Percentiles rank a stretch among this genome's conserved stretches.
Conservation (phyloP, 1,284 basidiomycete species). For the Leccinum angustisporum region DNA sequence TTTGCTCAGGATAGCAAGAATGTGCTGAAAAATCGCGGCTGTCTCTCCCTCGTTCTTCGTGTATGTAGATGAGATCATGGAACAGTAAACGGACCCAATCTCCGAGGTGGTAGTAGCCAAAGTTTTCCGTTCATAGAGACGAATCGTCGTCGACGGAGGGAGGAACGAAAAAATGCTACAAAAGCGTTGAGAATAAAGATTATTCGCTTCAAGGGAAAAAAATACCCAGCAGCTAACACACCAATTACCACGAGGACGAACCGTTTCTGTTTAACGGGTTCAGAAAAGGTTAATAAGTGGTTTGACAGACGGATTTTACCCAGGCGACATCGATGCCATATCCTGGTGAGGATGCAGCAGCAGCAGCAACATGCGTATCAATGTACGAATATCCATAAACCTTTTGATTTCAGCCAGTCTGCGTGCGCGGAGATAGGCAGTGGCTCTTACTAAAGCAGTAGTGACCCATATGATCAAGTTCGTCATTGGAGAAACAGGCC, state of each 20-base stretch:
- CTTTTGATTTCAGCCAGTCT: conserved; percentile 32
- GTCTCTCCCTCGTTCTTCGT: conserved; percentile 41
- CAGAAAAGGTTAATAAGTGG: background rate
- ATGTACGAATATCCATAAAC: conserved; percentile 76
- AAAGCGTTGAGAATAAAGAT: conserved; percentile 5
- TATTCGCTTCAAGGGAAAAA: background rate
- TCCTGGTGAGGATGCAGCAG: conserved; percentile 48
- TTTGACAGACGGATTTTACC: conserved; percentile 39
- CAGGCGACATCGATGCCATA: conserved; percentile 64
- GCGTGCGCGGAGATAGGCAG: background rate
- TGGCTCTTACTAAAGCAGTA: conserved; percentile 50
- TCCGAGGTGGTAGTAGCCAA: conserved; percentile 63
- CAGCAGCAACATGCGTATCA: conserved; percentile 45
- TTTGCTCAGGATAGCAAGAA: conserved; percentile 66
- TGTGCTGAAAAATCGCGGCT: conserved; percentile 51
- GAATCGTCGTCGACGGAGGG: conserved; percentile 69
- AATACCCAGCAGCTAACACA: conserved; percentile 65
- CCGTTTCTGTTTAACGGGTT: conserved; percentile 43
- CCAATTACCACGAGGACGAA: conserved; percentile 63
- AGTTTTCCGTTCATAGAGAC: conserved; percentile 62
- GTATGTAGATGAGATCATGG: conserved; percentile 64
- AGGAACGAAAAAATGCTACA: conserved; percentile 64
- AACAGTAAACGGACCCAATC: conserved; percentile 65
- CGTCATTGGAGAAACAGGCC: conserved; percentile 71
- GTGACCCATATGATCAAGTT: conserved; percentile 78